A percentile compares a stretch with the other conserved stretches of the same genome.
These are phyloP conservation scores for Crotalaria pallida DNA, from an alignment of 306 rosid species.

Conservation along the genomic window DNA sequence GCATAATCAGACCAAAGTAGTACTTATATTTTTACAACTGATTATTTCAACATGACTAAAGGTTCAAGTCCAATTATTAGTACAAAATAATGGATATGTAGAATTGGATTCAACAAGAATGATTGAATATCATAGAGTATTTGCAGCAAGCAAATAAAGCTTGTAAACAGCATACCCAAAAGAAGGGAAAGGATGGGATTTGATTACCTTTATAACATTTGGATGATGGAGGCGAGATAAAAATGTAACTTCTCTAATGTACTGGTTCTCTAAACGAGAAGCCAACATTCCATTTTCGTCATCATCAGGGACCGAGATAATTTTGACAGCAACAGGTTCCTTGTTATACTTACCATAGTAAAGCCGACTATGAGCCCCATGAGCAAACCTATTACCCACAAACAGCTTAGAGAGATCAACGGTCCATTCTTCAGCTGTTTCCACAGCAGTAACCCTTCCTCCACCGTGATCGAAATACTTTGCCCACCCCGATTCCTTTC, in stretches of 20 bases:
- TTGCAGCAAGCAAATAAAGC: neutral
- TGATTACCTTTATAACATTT: conserved; percentile 71
- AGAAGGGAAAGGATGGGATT: conserved; percentile 9
- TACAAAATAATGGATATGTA: neutral
- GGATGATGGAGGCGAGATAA: conserved; percentile 73
- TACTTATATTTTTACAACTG: neutral
- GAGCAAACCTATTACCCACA: conserved; percentile 81
- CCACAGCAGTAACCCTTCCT: conserved; percentile 87
- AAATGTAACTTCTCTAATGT: conserved; percentile 69
- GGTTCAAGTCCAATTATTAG: conserved; percentile 3
- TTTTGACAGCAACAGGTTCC: conserved; percentile 78
- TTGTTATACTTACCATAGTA: conserved; percentile 88
- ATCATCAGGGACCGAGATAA: conserved; percentile 74
- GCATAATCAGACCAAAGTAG: conserved; percentile 20
- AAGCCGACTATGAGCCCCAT: conserved; percentile 91
- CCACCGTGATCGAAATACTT: conserved; percentile 80
- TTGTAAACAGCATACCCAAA: neutral
- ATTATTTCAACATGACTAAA: conserved; percentile 9
- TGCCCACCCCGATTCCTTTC: conserved; percentile 73
- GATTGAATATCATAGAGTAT: conserved; percentile 24
- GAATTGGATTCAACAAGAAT: conserved; percentile 8
- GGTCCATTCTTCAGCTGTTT: conserved; percentile 71
- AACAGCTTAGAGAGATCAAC: conserved; percentile 81
- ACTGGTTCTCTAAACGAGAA: conserved; percentile 74
- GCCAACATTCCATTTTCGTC: conserved; percentile 67